phyloP scores from a whole-genome alignment of 805 yeast genomes.

The Kodamaea kakaduensis region DNA sequence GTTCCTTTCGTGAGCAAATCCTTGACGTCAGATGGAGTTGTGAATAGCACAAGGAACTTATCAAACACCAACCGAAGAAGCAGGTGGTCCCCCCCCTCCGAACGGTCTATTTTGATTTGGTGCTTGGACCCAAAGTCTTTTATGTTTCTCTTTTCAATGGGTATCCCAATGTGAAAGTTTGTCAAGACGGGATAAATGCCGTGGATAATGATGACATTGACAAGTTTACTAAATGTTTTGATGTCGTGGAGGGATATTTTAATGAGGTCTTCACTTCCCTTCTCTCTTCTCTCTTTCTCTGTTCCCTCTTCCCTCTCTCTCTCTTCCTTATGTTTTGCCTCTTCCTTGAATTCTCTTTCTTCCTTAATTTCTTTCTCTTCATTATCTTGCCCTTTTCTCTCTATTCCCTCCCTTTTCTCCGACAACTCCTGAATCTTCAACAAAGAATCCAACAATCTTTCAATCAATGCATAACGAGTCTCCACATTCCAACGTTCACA shows the following conservation, averaged over 20 bases:
- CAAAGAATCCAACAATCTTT: slow-evolving; percentile 34
- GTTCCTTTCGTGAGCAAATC: slow-evolving; percentile 60
- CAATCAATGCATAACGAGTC: slow-evolving; percentile 21
- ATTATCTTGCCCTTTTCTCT: neutral
- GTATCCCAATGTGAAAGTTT: slow-evolving; percentile 53
- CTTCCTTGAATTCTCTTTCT: neutral
- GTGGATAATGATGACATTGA: slow-evolving; percentile 61
- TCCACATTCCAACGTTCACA: slow-evolving; percentile 7
- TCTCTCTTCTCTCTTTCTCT: slow-evolving; percentile 6
- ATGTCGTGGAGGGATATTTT: slow-evolving; percentile 83
- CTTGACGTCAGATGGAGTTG: slow-evolving; percentile 44
- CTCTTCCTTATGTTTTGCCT: neutral
- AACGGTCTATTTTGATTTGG: slow-evolving; percentile 16
- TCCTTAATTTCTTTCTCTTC: slow-evolving; percentile 10
- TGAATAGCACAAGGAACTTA: slow-evolving; percentile 32
- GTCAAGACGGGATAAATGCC: slow-evolving; percentile 68
- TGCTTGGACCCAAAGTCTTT: slow-evolving; percentile 40
- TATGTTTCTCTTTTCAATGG: slow-evolving; percentile 55
- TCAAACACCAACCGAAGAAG: slow-evolving; percentile 27
- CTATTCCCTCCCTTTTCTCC: slow-evolving; percentile 9
- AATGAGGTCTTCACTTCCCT: slow-evolving; percentile 33
- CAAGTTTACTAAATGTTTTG: slow-evolving; percentile 61
- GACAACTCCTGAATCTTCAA: slow-evolving; percentile 38
- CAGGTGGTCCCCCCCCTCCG: slow-evolving; percentile 8
- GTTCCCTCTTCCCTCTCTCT: neutral